Conservation (phyloP, 2,329 filamentous ascomycete genomes). For the Trichoderma sp. region DNA sequence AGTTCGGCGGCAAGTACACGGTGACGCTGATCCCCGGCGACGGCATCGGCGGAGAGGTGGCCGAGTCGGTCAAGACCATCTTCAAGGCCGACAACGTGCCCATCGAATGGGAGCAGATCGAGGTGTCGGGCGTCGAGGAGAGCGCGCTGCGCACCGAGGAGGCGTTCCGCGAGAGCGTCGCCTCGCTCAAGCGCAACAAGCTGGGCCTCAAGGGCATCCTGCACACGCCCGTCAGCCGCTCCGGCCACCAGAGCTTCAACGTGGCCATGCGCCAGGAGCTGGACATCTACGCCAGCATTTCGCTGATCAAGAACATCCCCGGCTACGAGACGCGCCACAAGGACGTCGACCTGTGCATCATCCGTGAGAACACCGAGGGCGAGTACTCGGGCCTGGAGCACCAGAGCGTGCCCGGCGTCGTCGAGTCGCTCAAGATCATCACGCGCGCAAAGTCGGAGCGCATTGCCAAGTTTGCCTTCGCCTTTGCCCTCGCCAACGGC, state of each 20-base stretch:
- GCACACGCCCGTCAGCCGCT: slow-evolving; percentile 94
- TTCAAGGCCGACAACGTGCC: slow-evolving; percentile 99
- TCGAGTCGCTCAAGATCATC: slow-evolving; percentile 99
- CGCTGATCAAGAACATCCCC: slow-evolving; percentile 99
- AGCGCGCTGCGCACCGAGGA: slow-evolving; percentile 85
- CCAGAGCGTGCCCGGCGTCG: slow-evolving; percentile 93
- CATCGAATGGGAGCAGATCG: slow-evolving; percentile 98
- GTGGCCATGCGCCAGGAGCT: slow-evolving; percentile 98
- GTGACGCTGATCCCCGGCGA: slow-evolving; percentile 98
- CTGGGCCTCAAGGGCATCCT: slow-evolving; percentile 98
- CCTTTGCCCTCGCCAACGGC: slow-evolving; percentile 97
- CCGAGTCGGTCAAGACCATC: slow-evolving; percentile 97
- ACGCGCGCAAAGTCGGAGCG: slow-evolving; percentile 98
- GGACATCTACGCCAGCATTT: slow-evolving; percentile 98
- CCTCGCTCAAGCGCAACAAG: slow-evolving; percentile 97
- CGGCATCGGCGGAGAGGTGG: slow-evolving; percentile 96
- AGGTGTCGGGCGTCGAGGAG: slow-evolving; percentile 86
- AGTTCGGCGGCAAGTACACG: slow-evolving; percentile 99
- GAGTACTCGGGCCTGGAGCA: slow-evolving; percentile 99
- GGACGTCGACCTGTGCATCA: slow-evolving; percentile 97
- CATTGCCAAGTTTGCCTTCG: slow-evolving; percentile 98
- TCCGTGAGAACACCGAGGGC: slow-evolving; percentile 99
- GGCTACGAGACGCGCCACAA: slow-evolving; percentile 97
- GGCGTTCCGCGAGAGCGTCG: slow-evolving; percentile 92
- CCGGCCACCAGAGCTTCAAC: slow-evolving; percentile 99